Evolutionary conservation across 805 yeast genomes (phyloP), one percentile per base, ranked within the genome.

Genomic region (Candida sanyiensis): DNA sequence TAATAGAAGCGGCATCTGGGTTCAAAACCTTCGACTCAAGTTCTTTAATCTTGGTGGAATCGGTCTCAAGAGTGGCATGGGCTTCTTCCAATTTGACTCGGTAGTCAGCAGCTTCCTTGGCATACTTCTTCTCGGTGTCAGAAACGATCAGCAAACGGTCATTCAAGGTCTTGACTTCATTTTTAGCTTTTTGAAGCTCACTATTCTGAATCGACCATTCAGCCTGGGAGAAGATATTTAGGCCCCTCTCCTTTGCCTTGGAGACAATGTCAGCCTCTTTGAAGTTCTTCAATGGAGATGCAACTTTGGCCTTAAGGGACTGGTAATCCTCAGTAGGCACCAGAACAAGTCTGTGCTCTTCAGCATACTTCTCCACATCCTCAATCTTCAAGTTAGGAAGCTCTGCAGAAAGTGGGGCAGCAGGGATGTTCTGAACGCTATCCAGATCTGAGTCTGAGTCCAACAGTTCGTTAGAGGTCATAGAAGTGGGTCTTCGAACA

Each of bases 1-100:
- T 44, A n/a, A 64, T 38, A 23, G 47, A 52, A 1, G 50, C 62
- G 7, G 50, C 39, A 11, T 62, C 49, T 3, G 76, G 74, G 7
- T 42, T 39, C 5, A 37, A 43, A 6, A 54, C 6, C 33, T 41
- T 36, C 2, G 28, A 8, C 23, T 48, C 20, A 11, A 51, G 29
- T 17, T 31, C 33, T 7, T 24, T 8, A 11, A 39, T 15, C 10
- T 28, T 25, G 1, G 9, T 25, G 4, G 38, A 36, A 9, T 40
- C 45, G 20, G 27, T 25, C 19, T 29, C 35, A 12, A 39, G 31
- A 6, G 37, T 44, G 7, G 26, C 29, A 10, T 35, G 15, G 4
- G 45, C 47, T 12, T 44, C 38, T 23, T 47, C 45, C 13, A 54
- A 45, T 37, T 50, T 48, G 12, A 39, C 35, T 29, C 45, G 45